Evolutionary conservation across 2,329 filamentous ascomycete species (phyloP).

Genomic region (Geosmithia morbida): DNA sequence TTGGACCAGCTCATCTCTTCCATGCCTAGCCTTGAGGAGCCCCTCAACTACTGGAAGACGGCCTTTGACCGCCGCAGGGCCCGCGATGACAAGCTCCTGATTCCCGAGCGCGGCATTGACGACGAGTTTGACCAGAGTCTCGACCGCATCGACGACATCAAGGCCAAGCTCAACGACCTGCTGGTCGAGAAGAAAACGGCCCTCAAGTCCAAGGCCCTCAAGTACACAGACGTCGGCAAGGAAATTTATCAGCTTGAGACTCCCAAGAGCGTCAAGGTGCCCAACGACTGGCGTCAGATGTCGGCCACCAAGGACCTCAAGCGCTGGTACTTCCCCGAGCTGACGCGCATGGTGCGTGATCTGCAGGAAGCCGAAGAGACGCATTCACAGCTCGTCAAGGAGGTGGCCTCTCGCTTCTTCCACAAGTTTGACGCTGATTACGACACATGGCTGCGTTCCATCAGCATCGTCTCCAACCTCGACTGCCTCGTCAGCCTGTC

Average conservation of each 20-base stretch:
- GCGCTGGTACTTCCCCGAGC: constrained; percentile 81
- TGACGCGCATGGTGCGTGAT: constrained; percentile 68
- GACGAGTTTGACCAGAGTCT: constrained; percentile 83
- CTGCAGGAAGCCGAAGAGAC: constrained; percentile 91
- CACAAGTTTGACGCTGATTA: constrained; percentile 81
- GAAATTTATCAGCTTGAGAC: constrained; percentile 95
- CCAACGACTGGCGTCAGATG: constrained; percentile 88
- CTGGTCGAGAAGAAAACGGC: constrained; percentile 58
- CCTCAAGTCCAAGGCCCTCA: constrained; percentile 58
- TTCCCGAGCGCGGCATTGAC: constrained; percentile 78
- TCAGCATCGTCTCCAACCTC: constrained; percentile 79
- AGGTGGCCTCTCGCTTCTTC: constrained; percentile 73
- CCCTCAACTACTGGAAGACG: constrained; percentile 73
- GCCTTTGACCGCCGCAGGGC: constrained; percentile 79
- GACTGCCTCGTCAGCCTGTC: constrained; percentile 92
- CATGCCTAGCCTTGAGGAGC: constrained; percentile 71
- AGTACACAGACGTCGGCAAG: constrained; percentile 79
- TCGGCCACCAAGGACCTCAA: constrained; percentile 83
- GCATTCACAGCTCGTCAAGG: constrained; percentile 80
- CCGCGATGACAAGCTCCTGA: constrained; percentile 64
- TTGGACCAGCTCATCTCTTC: constrained; percentile 69
- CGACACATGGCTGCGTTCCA: constrained; percentile 71
- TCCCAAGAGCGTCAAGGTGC: constrained; percentile 73
- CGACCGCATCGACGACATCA: constrained; percentile 60
- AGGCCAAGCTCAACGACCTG: constrained; percentile 55